Evolutionary conservation across 768 basidiomycete species (phyloP).

Genomic region (Termitomyces sp.): DNA sequence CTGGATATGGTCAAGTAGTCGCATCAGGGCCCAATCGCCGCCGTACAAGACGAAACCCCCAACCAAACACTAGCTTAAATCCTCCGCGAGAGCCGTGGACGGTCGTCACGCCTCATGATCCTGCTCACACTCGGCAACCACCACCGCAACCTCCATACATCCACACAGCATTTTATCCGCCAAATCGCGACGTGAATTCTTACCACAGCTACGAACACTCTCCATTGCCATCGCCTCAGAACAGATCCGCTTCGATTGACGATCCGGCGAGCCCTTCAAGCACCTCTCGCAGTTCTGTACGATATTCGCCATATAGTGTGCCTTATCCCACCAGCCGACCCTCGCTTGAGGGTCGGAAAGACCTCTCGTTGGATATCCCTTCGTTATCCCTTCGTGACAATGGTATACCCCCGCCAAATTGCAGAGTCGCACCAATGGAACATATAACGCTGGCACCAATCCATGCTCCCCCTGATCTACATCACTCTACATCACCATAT

Average conservation of each 20-base stretch:
- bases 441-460: slow-evolving; percentile 37
- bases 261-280: slow-evolving; percentile 7
- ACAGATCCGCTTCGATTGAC: slow-evolving; percentile 5
- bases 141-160: slow-evolving; percentile 6
- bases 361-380: slow-evolving; percentile 28
- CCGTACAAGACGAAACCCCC: slow-evolving; percentile 49
- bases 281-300: slow-evolving; percentile 7
- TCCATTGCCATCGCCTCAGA: neutral
- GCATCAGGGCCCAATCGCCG: slow-evolving; percentile 54
- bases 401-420: neutral
- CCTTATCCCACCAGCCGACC: slow-evolving; percentile 20
- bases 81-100: slow-evolving; percentile 34
- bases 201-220: slow-evolving; percentile 12
- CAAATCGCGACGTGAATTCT: slow-evolving; percentile 8
- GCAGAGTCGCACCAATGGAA: slow-evolving; percentile 14
- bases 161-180: slow-evolving; percentile 11
- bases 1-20: slow-evolving; percentile 83
- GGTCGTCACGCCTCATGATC: slow-evolving; percentile 31
- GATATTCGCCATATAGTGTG: slow-evolving; percentile 22
- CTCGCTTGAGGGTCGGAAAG: slow-evolving; percentile 13
- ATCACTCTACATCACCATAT: slow-evolving; percentile 33
- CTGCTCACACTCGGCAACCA: slow-evolving; percentile 2
- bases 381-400: slow-evolving; percentile 18
- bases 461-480: slow-evolving; percentile 21
- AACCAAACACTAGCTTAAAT: slow-evolving; percentile 22